phyloP scores from a whole-genome alignment of 2,329 filamentous ascomycete species.

The Alternaria triticimaculans region DNA sequence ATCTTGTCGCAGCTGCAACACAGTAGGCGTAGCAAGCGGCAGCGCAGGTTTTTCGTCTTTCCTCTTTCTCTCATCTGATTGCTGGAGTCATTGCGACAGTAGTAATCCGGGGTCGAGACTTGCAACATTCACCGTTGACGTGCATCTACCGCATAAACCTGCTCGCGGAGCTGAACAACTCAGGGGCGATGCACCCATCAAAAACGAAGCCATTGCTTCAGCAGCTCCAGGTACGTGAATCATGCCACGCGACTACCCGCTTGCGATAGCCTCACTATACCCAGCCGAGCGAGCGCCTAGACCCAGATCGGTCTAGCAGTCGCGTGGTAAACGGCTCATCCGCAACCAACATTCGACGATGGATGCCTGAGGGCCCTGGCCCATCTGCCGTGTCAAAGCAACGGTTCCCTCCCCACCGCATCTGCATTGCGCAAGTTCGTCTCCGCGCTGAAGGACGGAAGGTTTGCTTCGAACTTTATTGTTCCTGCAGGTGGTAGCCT shows the following conservation, averaged over 20 bases:
- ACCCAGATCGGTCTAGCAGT: background rate
- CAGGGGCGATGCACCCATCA: conserved; percentile 8
- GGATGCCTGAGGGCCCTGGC: background rate
- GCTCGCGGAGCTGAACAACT: background rate
- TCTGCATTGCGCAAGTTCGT: conserved; percentile 18
- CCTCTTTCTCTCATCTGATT: background rate
- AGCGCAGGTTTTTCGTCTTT: background rate
- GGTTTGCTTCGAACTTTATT: conserved; percentile 6
- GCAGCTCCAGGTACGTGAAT: conserved; percentile 10
- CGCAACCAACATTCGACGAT: background rate
- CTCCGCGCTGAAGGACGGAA: conserved; percentile 14
- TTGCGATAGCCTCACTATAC: background rate
- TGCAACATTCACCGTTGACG: background rate
- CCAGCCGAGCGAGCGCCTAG: background rate
- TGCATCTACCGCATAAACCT: background rate
- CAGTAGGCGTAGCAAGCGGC: background rate
- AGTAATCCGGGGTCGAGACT: background rate
- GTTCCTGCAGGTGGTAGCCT: background rate
- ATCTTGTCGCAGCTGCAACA: background rate
- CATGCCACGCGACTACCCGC: conserved; percentile 9
- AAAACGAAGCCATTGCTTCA: conserved; percentile 13
- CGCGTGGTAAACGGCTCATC: conserved; percentile 11
- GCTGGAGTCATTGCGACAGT: background rate
- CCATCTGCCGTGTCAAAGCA: conserved; percentile 2
- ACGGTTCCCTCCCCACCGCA: conserved; percentile 1